phyloP scores from a whole-genome alignment of 106 monocot species.

The Alisma plantagoaquatica region DNA sequence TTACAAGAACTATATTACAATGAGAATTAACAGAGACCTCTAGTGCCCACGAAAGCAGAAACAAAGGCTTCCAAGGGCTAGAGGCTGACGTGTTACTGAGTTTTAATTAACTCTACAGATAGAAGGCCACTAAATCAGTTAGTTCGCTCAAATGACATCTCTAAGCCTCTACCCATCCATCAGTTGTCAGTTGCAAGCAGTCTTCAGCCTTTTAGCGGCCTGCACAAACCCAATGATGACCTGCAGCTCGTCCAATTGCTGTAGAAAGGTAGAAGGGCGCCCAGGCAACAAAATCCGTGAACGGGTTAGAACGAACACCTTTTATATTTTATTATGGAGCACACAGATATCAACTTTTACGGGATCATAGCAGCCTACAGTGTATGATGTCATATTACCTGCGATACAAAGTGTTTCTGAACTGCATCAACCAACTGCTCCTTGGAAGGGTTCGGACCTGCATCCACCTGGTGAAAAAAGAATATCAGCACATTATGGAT shows the following conservation, averaged over 20 bases:
- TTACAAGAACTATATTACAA: no score
- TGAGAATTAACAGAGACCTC: no score
- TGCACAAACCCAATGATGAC: conserved; percentile 18
- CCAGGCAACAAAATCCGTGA: background rate
- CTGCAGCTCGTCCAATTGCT: conserved; percentile 35
- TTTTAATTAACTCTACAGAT: no score
- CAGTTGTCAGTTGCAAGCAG: conserved; percentile 11
- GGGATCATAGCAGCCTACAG: no score
- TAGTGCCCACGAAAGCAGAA: no score
- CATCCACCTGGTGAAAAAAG: conserved; percentile 24
- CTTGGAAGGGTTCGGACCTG: conserved; percentile 66
- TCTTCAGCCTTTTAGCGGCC: conserved; percentile 23
- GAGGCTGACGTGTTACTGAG: no score
- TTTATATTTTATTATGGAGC: no score
- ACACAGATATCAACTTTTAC: no score
- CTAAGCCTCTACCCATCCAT: conserved; percentile 14
- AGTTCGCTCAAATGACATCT: no score
- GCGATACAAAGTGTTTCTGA: conserved; percentile 77
- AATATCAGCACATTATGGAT: background rate
- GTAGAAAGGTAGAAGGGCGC: no score
- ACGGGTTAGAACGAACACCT: background rate
- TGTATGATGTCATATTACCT: conserved; percentile 23
- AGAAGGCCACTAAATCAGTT: no score
- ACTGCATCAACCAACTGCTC: conserved; percentile 71
- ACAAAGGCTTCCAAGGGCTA: no score